Evolutionary conservation across 2,329 filamentous ascomycete species (phyloP), one percentile per base, ranked within the genome.

Genomic region (Fonsecaea monophora): DNA sequence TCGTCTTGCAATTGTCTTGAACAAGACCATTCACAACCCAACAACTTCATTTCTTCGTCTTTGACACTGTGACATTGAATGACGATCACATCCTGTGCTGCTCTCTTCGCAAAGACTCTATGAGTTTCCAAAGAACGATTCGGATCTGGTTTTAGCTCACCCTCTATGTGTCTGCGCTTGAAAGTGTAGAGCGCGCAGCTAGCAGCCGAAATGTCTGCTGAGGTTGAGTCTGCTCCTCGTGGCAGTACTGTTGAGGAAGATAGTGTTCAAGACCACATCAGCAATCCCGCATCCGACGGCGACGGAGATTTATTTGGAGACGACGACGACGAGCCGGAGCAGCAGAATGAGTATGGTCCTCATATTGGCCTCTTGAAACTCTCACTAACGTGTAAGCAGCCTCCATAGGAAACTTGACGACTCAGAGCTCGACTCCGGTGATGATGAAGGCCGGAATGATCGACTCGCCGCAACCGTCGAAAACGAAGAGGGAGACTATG

Each of bases 361-460:
- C 4, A 15, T 59, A 15, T 45, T 25, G n/a, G 34, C 6, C 40
- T 56, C 12, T 38, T 55, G 53, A n/a, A 60, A 21, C 25, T 57
- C 13, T 58, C 32, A 59, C 55, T 64, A 38, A 50, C 53, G 15
- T 58, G 25, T 59, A 10, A 10, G 21, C 18, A 71, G 66, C 21
- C 64, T 74, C 21, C 73, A 78, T 65, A 83, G 84, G 66, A 82
- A 80, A 68, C 79, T 89, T 12, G 85, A 89, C 65, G 87, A 89
- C 73, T 82, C 85, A 68, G 85, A 88, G 61, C 82, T 89, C 45
- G 87, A 89, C 73, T 89, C 87, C 10, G 87, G 85, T 53, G 87
- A 89, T 72, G 87, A 89, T 71, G 81, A 85, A 68, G 84, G 80
- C 53, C 82, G 86, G 53, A 77, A 79, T 66, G 87, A 89, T 74